Evolutionary conservation across 2,329 filamentous ascomycete genomes (phyloP), one percentile per base, ranked within the genome.

Genomic region (Hansfordia pulvinata): DNA sequence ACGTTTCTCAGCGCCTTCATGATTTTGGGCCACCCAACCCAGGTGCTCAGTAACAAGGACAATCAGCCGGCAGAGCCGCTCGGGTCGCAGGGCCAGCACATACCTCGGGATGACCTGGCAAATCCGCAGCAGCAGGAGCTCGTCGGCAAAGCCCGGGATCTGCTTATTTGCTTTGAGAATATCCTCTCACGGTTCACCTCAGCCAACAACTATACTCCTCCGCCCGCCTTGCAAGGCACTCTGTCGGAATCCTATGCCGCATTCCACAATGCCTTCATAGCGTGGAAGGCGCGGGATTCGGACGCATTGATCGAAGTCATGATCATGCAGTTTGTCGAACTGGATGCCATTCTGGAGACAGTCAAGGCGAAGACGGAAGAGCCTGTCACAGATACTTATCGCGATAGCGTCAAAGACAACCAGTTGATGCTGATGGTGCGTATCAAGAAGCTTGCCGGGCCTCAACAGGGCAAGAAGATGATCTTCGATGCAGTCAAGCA

Each of bases 261-360:
- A 1, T 90, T 84, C 39, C 71, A 77, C 39, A 77, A 80, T 28
- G 79, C 79, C 2, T 86, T 90, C 43, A 79, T 82, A 33, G 74
- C 79, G 4, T 90, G 82, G 82, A 84, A 86, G 50, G 76, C 81
- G 2, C 69, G 80, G 27, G 82, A 88, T 45, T 82, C 79, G 0
- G 75, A 75, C 28, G 75, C 80, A 0, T 58, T 90, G 4, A 72
- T 88, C 27, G 78, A 86, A 40, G 76, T 83, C 29, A 86, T 90
- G 81, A 64, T 88, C n/a, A 67, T 82, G 42, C 80, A 84, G 36
- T 86, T 88, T 48, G 79, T 86, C 11, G 81, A 85, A 44, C 65
- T 90, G 3, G 82, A 90, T 42, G 76, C 76, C 19, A 88, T 88
- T 25, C 80, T 80, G 62, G 78, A 85, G 44, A 81, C 77, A 3